Percentiles rank a stretch among this genome's conserved stretches.
Evolutionary conservation across 192 early-diverging fungal genomes (phyloP).

Genomic region (Martensiomyces pterosporus): DNA sequence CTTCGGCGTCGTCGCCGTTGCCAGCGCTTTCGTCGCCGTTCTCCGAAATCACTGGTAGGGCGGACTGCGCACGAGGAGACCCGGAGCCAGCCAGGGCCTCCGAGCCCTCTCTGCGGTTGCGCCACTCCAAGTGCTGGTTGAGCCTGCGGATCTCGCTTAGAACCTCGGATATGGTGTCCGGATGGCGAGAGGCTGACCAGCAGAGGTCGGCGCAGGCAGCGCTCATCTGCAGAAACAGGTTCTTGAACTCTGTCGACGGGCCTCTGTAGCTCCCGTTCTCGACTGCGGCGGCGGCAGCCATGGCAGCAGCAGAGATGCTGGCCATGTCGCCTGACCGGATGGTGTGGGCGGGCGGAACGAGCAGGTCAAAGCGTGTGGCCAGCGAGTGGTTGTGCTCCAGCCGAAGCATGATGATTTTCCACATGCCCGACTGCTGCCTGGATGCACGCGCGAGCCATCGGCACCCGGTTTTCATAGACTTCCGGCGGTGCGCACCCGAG

Average conservation of each 20-base stretch:
- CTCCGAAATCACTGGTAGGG: slow-evolving; percentile 23
- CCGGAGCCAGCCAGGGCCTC: background rate
- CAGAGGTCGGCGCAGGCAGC: slow-evolving; percentile 44
- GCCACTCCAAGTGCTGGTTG: slow-evolving; percentile 36
- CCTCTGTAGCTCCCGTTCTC: slow-evolving; percentile 29
- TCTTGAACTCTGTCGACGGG: slow-evolving; percentile 39
- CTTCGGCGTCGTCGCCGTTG: background rate
- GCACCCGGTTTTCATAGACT: slow-evolving; percentile 52
- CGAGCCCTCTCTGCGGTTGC: background rate
- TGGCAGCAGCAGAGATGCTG: slow-evolving; percentile 33
- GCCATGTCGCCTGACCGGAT: slow-evolving; percentile 36
- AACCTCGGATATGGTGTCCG: slow-evolving; percentile 39
- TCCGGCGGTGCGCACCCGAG: slow-evolving; percentile 49
- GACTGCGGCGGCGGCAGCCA: slow-evolving; percentile 31
- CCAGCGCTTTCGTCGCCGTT: slow-evolving; percentile 1
- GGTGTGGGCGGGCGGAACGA: slow-evolving; percentile 2
- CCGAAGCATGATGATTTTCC: slow-evolving; percentile 51
- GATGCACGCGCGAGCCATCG: slow-evolving; percentile 51
- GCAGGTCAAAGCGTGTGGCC: slow-evolving; percentile 33
- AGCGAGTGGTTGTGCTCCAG: slow-evolving; percentile 51
- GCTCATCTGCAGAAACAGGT: slow-evolving; percentile 45
- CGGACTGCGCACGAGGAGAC: slow-evolving; percentile 1
- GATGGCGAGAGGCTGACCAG: slow-evolving; percentile 48
- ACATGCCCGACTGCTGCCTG: slow-evolving; percentile 48
- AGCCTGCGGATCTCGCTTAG: slow-evolving; percentile 48